Evolutionary conservation across 371 early-diverging fungal species (phyloP), one percentile per base, ranked within the genome.

Genomic region (Mycotypha africana): DNA sequence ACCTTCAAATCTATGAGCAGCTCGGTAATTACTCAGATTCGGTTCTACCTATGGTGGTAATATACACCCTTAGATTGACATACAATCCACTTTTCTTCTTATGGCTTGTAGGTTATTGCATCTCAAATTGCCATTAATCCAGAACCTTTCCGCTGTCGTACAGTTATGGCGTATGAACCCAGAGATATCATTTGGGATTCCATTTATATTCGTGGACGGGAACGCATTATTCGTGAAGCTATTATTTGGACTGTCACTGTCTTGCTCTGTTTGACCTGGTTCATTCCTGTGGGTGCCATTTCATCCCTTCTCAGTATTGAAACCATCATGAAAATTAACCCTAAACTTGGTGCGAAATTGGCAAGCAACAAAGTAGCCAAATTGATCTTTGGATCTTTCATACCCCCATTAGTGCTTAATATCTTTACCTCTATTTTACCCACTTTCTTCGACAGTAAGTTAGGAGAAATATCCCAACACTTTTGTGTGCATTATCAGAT

Each of bases 131-230:
- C 81, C 33, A 55, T 78, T 47, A 51, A 72, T 63, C 62, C 81
- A 38, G 58, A 78, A 49, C 83, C 93, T 21, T 89, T 85, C 43
- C 63, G 77, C 7, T 85, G 81, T 49, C 75, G 82, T 56, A 81
- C 81, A 1, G 57, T 47, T 23, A 65, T 73, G 59, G 86, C 89
- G 0, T 85, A 81, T 17, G 89, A 86, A 53, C 89, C 89, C 4
- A 79, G 86, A 32, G 86, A 88, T 64, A 62, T 88, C 30, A 62
- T 71, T 40, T 86, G 86, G 86, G 51, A 61, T 31, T 80, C 81
- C 41, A 58, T 88, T 14, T 56, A 67, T 9, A 71, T 83, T 22
- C 61, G 67, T 19, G 77, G 54, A 34, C 71, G 58, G 15, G 70
- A 59, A 54, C 48, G 62, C n/a, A 26, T 76, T 4, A 6, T 71